Evolutionary conservation across 2,329 filamentous ascomycete species (phyloP).

Genomic region (Ophiostoma australiae): DNA sequence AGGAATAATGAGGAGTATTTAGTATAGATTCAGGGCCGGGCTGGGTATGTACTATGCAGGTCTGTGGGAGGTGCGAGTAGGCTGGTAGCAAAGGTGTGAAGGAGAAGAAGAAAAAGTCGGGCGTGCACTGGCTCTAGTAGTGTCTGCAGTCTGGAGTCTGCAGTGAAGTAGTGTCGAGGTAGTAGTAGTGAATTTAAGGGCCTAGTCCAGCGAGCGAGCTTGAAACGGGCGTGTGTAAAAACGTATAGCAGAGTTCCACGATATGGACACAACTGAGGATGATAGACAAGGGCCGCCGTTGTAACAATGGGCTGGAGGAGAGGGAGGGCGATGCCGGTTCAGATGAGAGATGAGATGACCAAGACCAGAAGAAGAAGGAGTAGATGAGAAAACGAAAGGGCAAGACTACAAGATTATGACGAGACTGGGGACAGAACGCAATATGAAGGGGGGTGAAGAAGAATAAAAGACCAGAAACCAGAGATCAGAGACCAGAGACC

Average conservation of each 20-base stretch:
- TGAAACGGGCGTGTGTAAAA: constrained; percentile 19
- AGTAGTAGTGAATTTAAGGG: constrained; percentile 14
- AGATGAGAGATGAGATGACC: not conserved
- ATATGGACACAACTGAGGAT: not conserved
- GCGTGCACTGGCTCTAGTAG: constrained; percentile 8
- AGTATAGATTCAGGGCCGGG: not conserved
- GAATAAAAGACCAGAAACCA: not conserved
- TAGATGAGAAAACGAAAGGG: not conserved
- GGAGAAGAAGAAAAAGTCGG: constrained; percentile 18
- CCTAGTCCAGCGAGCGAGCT: constrained; percentile 12
- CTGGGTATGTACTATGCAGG: not conserved
- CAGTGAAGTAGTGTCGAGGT: not conserved
- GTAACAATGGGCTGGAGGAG: not conserved
- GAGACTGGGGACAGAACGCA: not conserved
- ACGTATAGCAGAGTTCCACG: not conserved
- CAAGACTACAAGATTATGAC: too few species aligned
- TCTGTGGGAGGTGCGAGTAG: not conserved
- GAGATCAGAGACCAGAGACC: not conserved
- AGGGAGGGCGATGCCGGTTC: not conserved
- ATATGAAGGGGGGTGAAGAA: not conserved
- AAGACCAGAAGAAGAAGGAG: not conserved
- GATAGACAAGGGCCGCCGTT: not conserved
- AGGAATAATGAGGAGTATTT: not conserved
- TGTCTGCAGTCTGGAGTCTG: constrained; percentile 4
- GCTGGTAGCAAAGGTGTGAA: not conserved